Percentiles rank a stretch among this genome's conserved stretches.
Conservation (phyloP, 2,329 filamentous ascomycete species). For the Aureobasidium lini region DNA sequence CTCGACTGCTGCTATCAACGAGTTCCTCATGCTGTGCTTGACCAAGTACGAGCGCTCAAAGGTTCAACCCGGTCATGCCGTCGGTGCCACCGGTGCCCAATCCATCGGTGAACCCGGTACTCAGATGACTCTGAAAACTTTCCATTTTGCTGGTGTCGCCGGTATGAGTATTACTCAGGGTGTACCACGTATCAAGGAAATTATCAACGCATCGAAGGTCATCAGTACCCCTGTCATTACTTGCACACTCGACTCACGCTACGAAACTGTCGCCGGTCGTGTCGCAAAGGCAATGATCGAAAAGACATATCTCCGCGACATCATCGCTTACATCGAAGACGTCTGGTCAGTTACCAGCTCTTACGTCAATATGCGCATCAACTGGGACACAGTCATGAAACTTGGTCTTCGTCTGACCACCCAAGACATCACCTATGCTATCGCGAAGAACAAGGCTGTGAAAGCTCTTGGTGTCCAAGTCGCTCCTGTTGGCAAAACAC, state of each 20-base stretch:
- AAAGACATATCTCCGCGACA: conserved; percentile 83
- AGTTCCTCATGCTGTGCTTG: conserved; percentile 75
- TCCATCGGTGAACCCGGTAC: conserved; percentile 98
- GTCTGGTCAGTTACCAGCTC: conserved; percentile 73
- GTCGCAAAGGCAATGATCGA: conserved; percentile 91
- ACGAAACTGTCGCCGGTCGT: conserved; percentile 69
- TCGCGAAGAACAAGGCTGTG: conserved; percentile 74
- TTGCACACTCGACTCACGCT: conserved; percentile 72
- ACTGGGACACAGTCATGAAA: conserved; percentile 67
- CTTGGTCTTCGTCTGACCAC: conserved; percentile 74
- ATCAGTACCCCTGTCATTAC: conserved; percentile 94
- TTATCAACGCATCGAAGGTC: conserved; percentile 92
- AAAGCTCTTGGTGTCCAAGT: conserved; percentile 44
- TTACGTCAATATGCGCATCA: conserved; percentile 73
- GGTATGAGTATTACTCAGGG: conserved; percentile 99
- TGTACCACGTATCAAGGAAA: conserved; percentile 99
- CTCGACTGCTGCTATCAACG: conserved; percentile 62
- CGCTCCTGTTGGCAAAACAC: conserved; percentile 21
- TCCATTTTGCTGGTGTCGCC: conserved; percentile 99
- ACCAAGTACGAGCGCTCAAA: conserved; percentile 86
- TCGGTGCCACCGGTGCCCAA: conserved; percentile 92
- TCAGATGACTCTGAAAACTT: conserved; percentile 98
- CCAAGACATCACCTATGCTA: conserved; percentile 66
- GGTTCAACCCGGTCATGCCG: conserved; percentile 89
- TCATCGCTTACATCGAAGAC: conserved; percentile 75